Percentiles rank a stretch among this genome's conserved stretches.
Evolutionary conservation across 305 asterid genomes (phyloP).

Genomic region (Andrographis paniculata): DNA sequence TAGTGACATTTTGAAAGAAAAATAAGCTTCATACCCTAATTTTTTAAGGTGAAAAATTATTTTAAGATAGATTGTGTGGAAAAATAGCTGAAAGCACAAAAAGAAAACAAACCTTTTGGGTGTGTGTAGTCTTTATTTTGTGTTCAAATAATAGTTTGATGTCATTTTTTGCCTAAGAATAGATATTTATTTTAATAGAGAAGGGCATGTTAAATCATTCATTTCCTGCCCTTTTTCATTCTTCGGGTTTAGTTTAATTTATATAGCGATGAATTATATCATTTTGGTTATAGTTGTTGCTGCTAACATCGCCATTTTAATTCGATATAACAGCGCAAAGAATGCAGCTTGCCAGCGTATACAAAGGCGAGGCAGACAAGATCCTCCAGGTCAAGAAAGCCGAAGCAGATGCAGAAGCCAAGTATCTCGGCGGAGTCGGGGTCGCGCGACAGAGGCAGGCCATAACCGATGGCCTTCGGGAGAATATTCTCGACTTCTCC

Average conservation of each 20-base stretch:
- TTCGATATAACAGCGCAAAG: constrained; percentile 61
- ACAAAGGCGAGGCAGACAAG: constrained; percentile 96
- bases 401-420: constrained; percentile 95
- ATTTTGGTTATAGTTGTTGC: constrained; percentile 3
- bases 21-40: too few species aligned
- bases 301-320: constrained; percentile 2
- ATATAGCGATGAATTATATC: too few species aligned
- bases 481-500: constrained; percentile 86
- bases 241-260: background rate
- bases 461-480: constrained; percentile 85
- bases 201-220: too few species aligned
- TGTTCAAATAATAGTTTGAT: too few species aligned
- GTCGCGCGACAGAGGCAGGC: constrained; percentile 98
- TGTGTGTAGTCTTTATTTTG: too few species aligned
- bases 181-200: background rate
- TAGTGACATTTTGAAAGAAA: too few species aligned
- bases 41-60: too few species aligned
- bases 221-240: background rate
- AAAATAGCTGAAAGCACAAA: too few species aligned
- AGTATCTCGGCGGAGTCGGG: constrained; percentile 95
- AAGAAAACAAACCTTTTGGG: too few species aligned
- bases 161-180: too few species aligned
- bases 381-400: constrained; percentile 81
- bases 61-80: too few species aligned
- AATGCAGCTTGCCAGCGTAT: constrained; percentile 95